Evolutionary conservation across 2,329 filamentous ascomycete genomes (phyloP).

Genomic region (Cercospora zeina): DNA sequence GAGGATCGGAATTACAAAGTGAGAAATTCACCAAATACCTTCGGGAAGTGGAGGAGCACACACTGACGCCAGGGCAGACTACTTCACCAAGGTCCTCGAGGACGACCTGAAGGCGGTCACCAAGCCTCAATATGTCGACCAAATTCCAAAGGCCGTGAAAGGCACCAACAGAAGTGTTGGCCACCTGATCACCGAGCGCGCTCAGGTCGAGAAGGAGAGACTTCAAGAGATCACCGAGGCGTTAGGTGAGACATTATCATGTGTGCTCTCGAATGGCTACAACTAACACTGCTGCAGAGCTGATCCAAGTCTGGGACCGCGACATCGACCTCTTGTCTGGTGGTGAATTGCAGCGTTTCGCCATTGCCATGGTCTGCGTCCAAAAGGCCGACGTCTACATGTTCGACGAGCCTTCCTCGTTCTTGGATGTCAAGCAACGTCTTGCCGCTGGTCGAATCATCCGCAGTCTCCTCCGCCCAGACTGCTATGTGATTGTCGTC

Average conservation of each 20-base stretch:
- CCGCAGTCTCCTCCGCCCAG: slow-evolving; percentile 79
- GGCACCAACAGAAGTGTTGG: slow-evolving; percentile 73
- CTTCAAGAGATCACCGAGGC: slow-evolving; percentile 76
- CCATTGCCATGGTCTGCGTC: slow-evolving; percentile 92
- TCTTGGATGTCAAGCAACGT: slow-evolving; percentile 99
- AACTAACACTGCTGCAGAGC: slow-evolving; percentile 54
- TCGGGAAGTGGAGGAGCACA: slow-evolving; percentile 24
- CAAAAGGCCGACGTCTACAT: slow-evolving; percentile 98
- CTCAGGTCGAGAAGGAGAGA: slow-evolving; percentile 68
- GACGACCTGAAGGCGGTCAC: slow-evolving; percentile 97
- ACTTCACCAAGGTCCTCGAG: slow-evolving; percentile 97
- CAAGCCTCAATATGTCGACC: slow-evolving; percentile 98
- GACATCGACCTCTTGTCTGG: slow-evolving; percentile 89
- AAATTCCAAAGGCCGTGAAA: slow-evolving; percentile 90
- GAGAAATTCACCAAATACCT: slow-evolving; percentile 40
- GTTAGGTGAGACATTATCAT: slow-evolving; percentile 54
- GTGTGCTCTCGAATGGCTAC: neutral
- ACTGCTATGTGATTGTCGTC: slow-evolving; percentile 97
- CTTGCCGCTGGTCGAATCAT: slow-evolving; percentile 89
- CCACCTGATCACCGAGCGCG: slow-evolving; percentile 72
- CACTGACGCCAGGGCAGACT: slow-evolving; percentile 60
- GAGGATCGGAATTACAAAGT: slow-evolving; percentile 97
- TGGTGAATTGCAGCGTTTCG: slow-evolving; percentile 97
- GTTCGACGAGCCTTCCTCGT: slow-evolving; percentile 99
- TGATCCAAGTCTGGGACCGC: slow-evolving; percentile 86